These are phyloP conservation scores for Fusarium irregulare DNA, from an alignment of 2,329 filamentous ascomycete genomes.

Conservation along the genomic window DNA sequence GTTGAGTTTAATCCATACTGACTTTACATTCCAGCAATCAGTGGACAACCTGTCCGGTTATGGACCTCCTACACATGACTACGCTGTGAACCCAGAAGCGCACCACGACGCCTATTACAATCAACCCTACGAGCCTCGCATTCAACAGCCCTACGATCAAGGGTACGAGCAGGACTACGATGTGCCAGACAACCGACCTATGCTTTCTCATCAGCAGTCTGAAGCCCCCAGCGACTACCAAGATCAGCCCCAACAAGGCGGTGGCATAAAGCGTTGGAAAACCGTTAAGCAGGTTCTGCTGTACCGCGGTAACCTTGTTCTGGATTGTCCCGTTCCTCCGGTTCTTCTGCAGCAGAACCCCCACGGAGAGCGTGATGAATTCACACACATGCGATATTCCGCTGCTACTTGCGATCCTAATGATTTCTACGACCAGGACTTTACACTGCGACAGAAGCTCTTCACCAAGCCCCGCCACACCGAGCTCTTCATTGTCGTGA, in stretches of 20 bases:
- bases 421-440: conserved; percentile 88
- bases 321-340: conserved; percentile 95
- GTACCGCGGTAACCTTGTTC: conserved; percentile 95
- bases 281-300: conserved; percentile 98
- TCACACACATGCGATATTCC: conserved; percentile 92
- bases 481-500: conserved; percentile 95
- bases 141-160: conserved; percentile 76
- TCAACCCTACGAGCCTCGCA: conserved; percentile 29
- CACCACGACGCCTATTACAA: conserved; percentile 58
- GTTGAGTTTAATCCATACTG: conserved; percentile 4
- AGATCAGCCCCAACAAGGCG: conserved; percentile 58
- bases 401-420: conserved; percentile 94
- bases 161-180: conserved; percentile 74
- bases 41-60: conserved; percentile 63
- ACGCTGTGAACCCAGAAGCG: conserved; percentile 82
- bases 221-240: conserved; percentile 58
- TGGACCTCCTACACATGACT: conserved; percentile 65
- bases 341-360: conserved; percentile 87
- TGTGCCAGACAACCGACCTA: conserved; percentile 78
- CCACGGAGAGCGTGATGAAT: conserved; percentile 91
- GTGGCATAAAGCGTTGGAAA: conserved; percentile 86
- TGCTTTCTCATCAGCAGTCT: conserved; percentile 73
- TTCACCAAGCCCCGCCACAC: conserved; percentile 94
- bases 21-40: conserved; percentile 58
- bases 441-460: conserved; percentile 89